Percentiles rank a stretch among this genome's conserved stretches.
Evolutionary conservation across 352 stramenopile species (phyloP).

Genomic region (Pythium graminicola): DNA sequence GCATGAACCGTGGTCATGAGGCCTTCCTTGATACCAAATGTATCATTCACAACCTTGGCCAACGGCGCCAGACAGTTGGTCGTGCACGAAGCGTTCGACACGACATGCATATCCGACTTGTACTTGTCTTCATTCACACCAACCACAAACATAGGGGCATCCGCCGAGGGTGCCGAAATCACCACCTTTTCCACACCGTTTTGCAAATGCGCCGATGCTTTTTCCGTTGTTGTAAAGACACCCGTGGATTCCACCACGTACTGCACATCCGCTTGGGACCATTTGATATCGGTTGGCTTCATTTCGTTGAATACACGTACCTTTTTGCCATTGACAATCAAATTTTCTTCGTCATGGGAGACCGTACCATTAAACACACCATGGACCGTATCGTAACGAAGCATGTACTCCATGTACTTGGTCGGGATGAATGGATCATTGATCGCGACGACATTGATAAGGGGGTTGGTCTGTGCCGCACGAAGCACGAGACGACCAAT

Average conservation of each 20-base stretch:
- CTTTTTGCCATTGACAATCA: constrained; percentile 91
- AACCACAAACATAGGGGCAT: constrained; percentile 98
- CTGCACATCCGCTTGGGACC: constrained; percentile 85
- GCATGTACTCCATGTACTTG: constrained; percentile 97
- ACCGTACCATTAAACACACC: constrained; percentile 83
- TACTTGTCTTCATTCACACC: constrained; percentile 97
- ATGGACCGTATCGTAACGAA: constrained; percentile 92
- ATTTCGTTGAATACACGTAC: constrained; percentile 94
- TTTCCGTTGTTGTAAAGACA: constrained; percentile 84
- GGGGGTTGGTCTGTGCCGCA: constrained; percentile 79
- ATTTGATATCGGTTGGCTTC: constrained; percentile 93
- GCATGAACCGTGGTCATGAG: constrained; percentile 99
- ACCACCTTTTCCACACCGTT: constrained; percentile 96
- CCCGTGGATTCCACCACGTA: constrained; percentile 93
- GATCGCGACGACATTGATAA: constrained; percentile 90
- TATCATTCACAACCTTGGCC: constrained; percentile 98
- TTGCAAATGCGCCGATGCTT: constrained; percentile 88
- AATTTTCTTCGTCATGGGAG: constrained; percentile 77
- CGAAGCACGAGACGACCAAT: constrained; percentile 97
- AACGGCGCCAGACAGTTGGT: constrained; percentile 98
- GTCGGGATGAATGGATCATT: constrained; percentile 95
- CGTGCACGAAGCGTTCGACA: constrained; percentile 98
- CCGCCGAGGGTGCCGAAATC: constrained; percentile 96
- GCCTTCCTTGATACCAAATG: constrained; percentile 97
- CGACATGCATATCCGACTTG: constrained; percentile 91